phyloP scores from a whole-genome alignment of 768 basidiomycete genomes.

The Coprinopsis cinerea region DNA sequence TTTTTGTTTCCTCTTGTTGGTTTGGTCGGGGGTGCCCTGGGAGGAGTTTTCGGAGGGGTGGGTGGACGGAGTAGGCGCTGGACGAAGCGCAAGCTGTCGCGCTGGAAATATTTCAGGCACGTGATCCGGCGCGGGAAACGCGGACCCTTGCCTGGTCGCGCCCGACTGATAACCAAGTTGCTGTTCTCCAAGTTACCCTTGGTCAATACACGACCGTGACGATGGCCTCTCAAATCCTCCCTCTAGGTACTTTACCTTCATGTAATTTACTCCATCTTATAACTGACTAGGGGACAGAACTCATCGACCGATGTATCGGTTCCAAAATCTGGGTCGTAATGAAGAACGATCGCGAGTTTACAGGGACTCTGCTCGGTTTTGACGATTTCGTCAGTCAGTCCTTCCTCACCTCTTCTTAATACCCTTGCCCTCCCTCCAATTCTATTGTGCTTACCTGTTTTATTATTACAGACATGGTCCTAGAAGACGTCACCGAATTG shows the following conservation, averaged over 20 bases:
- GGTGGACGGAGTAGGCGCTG: neutral
- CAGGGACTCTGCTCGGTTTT: constrained; percentile 90
- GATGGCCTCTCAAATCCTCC: constrained; percentile 93
- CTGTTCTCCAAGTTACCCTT: too few species aligned
- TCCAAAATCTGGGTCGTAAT: constrained; percentile 97
- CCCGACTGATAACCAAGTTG: neutral
- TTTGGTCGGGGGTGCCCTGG: too few species aligned
- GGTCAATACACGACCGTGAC: too few species aligned
- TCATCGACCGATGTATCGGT: constrained; percentile 97
- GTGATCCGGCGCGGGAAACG: constrained; percentile 10
- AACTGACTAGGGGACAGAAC: constrained; percentile 49
- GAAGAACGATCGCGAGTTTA: constrained; percentile 97
- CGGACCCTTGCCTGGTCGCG: neutral
- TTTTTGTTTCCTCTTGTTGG: too few species aligned
- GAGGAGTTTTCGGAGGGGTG: too few species aligned
- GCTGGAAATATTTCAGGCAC: constrained; percentile 14
- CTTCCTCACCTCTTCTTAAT: neutral
- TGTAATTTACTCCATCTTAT: too few species aligned
- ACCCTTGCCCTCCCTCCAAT: too few species aligned
- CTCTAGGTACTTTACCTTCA: too few species aligned
- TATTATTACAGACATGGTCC: constrained; percentile 71
- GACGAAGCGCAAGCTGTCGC: neutral
- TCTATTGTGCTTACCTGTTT: neutral
- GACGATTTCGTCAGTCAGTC: constrained; percentile 98
- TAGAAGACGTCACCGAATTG: constrained; percentile 98